Evolutionary conservation across 176 grass and related monocot species (phyloP).

Genomic region (Rhynchospora breviuscula): DNA sequence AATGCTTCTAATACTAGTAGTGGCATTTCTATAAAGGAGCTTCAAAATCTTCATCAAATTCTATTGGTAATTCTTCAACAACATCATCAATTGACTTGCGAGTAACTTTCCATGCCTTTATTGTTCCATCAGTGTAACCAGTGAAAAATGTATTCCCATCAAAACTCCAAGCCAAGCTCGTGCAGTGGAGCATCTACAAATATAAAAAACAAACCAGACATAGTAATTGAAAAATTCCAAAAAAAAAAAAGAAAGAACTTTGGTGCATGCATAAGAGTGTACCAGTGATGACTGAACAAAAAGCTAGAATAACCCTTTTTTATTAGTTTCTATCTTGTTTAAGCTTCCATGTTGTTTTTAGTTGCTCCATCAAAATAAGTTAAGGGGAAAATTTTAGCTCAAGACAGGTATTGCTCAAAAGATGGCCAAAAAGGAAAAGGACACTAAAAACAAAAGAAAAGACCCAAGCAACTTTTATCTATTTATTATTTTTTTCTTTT

Average conservation of each 20-base stretch:
- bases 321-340: not conserved
- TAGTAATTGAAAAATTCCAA: not conserved
- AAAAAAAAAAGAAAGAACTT: not conserved
- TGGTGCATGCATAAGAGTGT: not conserved
- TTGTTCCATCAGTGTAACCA: constrained; percentile 52
- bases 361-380: not conserved
- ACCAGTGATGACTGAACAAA: not conserved
- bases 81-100: not conserved
- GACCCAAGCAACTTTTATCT: no score
- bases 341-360: not conserved
- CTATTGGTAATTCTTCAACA: not conserved
- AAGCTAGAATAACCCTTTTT: not conserved
- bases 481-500: no score
- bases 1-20: not conserved
- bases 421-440: no score
- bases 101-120: constrained; percentile 55
- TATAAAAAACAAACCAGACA: not conserved
- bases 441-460: no score
- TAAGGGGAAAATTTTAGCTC: not conserved
- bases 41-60: not conserved
- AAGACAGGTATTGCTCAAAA: no score
- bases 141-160: constrained; percentile 49
- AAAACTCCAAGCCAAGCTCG: constrained; percentile 65
- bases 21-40: not conserved
- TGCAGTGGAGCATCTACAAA: constrained; percentile 50